phyloP scores from a whole-genome alignment of 2,329 filamentous ascomycete species.

The Arthrobotrys musiformis region DNA sequence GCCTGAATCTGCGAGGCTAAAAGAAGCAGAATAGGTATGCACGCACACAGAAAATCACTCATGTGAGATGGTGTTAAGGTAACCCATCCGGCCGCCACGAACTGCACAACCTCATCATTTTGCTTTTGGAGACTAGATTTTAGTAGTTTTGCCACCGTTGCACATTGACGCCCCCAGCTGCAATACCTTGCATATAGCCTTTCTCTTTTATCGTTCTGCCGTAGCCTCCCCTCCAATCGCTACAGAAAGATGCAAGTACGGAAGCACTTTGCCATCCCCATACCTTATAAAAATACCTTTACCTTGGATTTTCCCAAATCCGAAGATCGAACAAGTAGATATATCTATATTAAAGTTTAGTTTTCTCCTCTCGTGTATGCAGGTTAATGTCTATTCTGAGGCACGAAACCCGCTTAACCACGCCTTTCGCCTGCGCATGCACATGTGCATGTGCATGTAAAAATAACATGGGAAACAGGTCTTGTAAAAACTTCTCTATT shows the following conservation, averaged over 20 bases:
- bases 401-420: not conserved
- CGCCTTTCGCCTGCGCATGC: not conserved
- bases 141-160: not conserved
- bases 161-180: not conserved
- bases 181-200: not conserved
- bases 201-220: not conserved
- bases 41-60: not conserved
- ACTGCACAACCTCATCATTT: not conserved
- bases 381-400: not conserved
- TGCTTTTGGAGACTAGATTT: conserved; percentile 15
- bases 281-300: not conserved
- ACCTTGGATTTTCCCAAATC: not conserved
- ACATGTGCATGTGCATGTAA: no score
- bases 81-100: not conserved
- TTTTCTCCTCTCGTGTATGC: not conserved
- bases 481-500: no score
- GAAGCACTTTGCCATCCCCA: not conserved
- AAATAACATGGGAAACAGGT: no score
- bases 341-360: no score
- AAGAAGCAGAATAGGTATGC: no score
- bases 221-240: not conserved
- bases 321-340: no score
- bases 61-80: not conserved
- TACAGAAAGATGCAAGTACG: not conserved
- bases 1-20: no score